Evolutionary conservation across 495 filamentous ascomycete genomes (phyloP).

Genomic region (Annulohypoxylon nitens): DNA sequence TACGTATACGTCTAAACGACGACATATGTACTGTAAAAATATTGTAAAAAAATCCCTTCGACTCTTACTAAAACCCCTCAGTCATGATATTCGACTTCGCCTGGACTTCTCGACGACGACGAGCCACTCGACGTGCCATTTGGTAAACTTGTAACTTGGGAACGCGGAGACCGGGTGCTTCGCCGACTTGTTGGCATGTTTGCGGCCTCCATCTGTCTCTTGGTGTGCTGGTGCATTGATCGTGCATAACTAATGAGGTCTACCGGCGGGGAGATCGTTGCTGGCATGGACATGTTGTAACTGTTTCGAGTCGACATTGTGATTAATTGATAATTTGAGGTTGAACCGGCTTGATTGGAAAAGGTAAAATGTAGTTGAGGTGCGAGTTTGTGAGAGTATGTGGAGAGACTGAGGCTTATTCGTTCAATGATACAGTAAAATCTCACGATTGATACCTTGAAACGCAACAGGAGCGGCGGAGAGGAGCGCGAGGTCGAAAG

Average conservation of each 20-base stretch:
- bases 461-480: neutral
- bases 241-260: slow-evolving; percentile 61
- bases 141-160: slow-evolving; percentile 48
- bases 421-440: neutral
- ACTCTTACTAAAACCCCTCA: slow-evolving; percentile 4
- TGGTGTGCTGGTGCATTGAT: slow-evolving; percentile 65
- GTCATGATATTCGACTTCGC: slow-evolving; percentile 45
- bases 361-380: slow-evolving; percentile 5
- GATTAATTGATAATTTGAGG: slow-evolving; percentile 16
- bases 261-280: slow-evolving; percentile 57
- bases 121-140: slow-evolving; percentile 50
- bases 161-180: slow-evolving; percentile 24
- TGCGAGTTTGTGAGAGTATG: neutral
- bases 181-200: slow-evolving; percentile 47
- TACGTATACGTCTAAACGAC: slow-evolving; percentile 17
- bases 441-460: slow-evolving; percentile 6
- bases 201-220: slow-evolving; percentile 64
- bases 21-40: slow-evolving; percentile 1
- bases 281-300: slow-evolving; percentile 51
- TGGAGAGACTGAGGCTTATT: slow-evolving; percentile 22
- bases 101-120: slow-evolving; percentile 25
- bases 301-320: slow-evolving; percentile 56
- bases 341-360: slow-evolving; percentile 38
- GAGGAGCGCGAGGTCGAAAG: slow-evolving; percentile 23
- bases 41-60: neutral